These are phyloP conservation scores for Monosporozyma unispora DNA, from an alignment of 805 yeast species.

Conservation along the genomic window DNA sequence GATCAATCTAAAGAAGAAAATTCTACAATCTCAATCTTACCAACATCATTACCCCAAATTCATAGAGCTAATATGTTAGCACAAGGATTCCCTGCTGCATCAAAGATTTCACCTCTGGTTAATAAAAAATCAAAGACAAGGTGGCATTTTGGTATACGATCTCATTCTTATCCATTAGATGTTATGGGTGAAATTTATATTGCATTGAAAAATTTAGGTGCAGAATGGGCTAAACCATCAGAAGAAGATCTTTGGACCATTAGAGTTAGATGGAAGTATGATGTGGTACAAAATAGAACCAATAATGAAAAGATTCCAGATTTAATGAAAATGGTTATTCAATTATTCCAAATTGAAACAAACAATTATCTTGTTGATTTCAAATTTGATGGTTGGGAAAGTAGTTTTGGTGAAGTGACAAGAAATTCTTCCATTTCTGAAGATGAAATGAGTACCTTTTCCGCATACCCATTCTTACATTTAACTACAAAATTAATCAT, in stretches of 20 bases:
- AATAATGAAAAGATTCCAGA: slow-evolving; percentile 43
- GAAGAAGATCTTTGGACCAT: slow-evolving; percentile 96
- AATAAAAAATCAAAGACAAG: slow-evolving; percentile 84
- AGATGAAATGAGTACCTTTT: slow-evolving; percentile 80
- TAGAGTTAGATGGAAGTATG: slow-evolving; percentile 85
- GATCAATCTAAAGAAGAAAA: slow-evolving; percentile 31
- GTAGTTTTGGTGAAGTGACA: slow-evolving; percentile 30
- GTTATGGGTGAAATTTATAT: slow-evolving; percentile 98
- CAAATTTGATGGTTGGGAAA: slow-evolving; percentile 97
- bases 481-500: slow-evolving; percentile 84
- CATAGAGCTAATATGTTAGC: slow-evolving; percentile 89
- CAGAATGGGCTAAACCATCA: slow-evolving; percentile 94
- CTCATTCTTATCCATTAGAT: slow-evolving; percentile 91
- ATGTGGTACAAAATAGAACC: slow-evolving; percentile 30
- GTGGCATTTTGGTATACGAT: slow-evolving; percentile 98
- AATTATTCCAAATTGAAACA: slow-evolving; percentile 89
- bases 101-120: slow-evolving; percentile 45
- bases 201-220: slow-evolving; percentile 86
- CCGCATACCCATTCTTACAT: slow-evolving; percentile 92
- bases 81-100: slow-evolving; percentile 39
- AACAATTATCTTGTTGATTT: slow-evolving; percentile 93
- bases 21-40: slow-evolving; percentile 84
- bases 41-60: slow-evolving; percentile 88
- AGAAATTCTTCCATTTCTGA: slow-evolving; percentile 29
- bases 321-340: slow-evolving; percentile 94